These are phyloP conservation scores for Septoria petroselini DNA, from an alignment of 2,329 filamentous ascomycete species.

Conservation along the genomic window DNA sequence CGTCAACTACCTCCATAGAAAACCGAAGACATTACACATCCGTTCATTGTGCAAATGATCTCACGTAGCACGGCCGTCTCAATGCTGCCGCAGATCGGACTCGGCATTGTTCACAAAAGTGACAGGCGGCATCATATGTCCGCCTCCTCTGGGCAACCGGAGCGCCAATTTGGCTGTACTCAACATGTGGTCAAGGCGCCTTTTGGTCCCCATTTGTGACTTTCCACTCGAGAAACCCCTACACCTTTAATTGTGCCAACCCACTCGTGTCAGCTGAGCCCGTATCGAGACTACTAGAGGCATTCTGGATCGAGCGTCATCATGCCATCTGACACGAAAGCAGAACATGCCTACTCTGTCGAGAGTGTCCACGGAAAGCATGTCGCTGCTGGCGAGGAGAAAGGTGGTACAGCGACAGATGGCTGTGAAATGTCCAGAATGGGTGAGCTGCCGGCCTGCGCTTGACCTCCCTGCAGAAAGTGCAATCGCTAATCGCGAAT, in stretches of 20 bases:
- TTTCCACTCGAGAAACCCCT: constrained; percentile 9
- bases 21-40: constrained; percentile 4
- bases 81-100: constrained; percentile 13
- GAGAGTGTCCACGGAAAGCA: constrained; percentile 26
- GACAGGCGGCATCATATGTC: constrained; percentile 15
- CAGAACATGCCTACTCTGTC: constrained; percentile 29
- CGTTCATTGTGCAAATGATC: background rate
- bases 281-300: background rate
- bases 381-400: constrained; percentile 24
- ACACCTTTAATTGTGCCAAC: background rate
- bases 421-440: constrained; percentile 49
- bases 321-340: constrained; percentile 22
- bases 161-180: constrained; percentile 5
- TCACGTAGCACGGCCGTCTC: constrained; percentile 8
- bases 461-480: background rate
- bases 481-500: background rate
- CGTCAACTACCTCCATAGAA: constrained; percentile 5
- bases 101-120: constrained; percentile 9
- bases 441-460: constrained; percentile 26
- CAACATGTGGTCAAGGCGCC: constrained; percentile 17
- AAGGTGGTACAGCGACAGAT: constrained; percentile 38
- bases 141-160: constrained; percentile 3
- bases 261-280: too few species aligned
- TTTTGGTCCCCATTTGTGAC: constrained; percentile 9
- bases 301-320: background rate